Evolutionary conservation across 1,284 basidiomycete genomes (phyloP).

Genomic region (Ustilago curta): DNA sequence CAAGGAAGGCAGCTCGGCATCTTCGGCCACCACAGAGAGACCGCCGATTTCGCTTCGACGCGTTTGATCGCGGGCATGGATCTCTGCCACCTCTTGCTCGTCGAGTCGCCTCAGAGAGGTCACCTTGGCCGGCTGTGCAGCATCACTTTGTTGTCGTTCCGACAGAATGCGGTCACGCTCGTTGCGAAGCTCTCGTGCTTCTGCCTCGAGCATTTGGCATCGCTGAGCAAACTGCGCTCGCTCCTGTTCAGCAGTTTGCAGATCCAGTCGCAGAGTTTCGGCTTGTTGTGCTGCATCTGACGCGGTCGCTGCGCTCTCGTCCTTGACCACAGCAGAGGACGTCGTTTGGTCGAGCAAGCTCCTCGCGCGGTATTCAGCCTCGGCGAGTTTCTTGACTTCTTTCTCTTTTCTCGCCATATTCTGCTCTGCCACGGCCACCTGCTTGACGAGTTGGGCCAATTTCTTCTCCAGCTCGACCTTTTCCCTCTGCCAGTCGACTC

Average conservation of each 20-base stretch:
- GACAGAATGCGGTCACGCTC: slow-evolving; percentile 22
- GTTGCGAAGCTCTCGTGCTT: slow-evolving; percentile 31
- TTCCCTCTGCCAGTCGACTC: slow-evolving; percentile 44
- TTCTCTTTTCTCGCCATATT: slow-evolving; percentile 33
- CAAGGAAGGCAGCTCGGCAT: slow-evolving; percentile 21
- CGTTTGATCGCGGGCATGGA: slow-evolving; percentile 33
- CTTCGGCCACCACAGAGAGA: slow-evolving; percentile 33
- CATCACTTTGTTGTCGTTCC: neutral
- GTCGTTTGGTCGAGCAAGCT: slow-evolving; percentile 32
- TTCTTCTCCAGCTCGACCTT: slow-evolving; percentile 44
- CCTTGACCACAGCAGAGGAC: neutral
- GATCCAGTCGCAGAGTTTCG: slow-evolving; percentile 12
- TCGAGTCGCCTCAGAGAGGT: slow-evolving; percentile 30
- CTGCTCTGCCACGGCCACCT: slow-evolving; percentile 33
- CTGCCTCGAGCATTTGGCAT: slow-evolving; percentile 28
- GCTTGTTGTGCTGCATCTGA: slow-evolving; percentile 15
- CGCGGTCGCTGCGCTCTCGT: neutral
- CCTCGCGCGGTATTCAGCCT: slow-evolving; percentile 29
- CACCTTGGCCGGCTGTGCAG: neutral
- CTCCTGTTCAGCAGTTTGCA: slow-evolving; percentile 16
- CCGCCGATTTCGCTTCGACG: slow-evolving; percentile 26
- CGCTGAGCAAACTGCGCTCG: slow-evolving; percentile 16
- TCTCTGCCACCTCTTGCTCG: slow-evolving; percentile 32
- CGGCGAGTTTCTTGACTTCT: slow-evolving; percentile 28
- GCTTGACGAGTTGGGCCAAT: slow-evolving; percentile 31